Evolutionary conservation across 2,329 filamentous ascomycete genomes (phyloP).

Genomic region (Alternaria brassicicola): DNA sequence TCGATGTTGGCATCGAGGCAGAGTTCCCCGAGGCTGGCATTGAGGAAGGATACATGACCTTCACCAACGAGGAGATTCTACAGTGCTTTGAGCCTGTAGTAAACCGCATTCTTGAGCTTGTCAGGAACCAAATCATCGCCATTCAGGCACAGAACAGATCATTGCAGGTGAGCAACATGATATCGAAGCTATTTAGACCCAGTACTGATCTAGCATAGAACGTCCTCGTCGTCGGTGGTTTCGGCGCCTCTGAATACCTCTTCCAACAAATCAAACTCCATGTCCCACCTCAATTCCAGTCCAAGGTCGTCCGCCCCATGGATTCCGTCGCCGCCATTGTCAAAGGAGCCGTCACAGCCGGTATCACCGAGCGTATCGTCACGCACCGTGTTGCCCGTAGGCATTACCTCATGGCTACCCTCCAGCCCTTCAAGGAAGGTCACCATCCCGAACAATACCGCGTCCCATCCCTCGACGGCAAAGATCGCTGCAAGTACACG

Average conservation of each 20-base stretch:
- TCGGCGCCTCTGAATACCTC: conserved; percentile 96
- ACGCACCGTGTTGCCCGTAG: conserved; percentile 96
- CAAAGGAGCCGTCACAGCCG: conserved; percentile 96
- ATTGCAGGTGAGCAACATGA: conserved; percentile 68
- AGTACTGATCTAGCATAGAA: conserved; percentile 62
- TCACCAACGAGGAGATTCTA: conserved; percentile 98
- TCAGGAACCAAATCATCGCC: conserved; percentile 97
- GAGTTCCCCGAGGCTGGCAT: conserved; percentile 98
- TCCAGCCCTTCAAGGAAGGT: conserved; percentile 98
- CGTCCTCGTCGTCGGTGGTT: conserved; percentile 95
- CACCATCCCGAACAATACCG: conserved; percentile 98
- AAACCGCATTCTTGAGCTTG: conserved; percentile 93
- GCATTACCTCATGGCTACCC: conserved; percentile 98
- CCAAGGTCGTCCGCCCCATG: conserved; percentile 98
- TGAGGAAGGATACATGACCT: conserved; percentile 99
- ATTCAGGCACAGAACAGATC: conserved; percentile 96
- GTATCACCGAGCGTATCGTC: conserved; percentile 95
- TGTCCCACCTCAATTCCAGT: conserved; percentile 96
- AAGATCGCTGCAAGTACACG: conserved; percentile 98
- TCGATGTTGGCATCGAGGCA: conserved; percentile 97
- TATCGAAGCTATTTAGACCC: neutral
- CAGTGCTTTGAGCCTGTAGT: conserved; percentile 99
- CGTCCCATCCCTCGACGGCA: conserved; percentile 93
- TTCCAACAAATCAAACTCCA: conserved; percentile 99
- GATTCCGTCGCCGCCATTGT: conserved; percentile 98